A percentile compares a stretch with the other conserved stretches of the same genome.
Conservation (phyloP, 768 basidiomycete genomes). For the Amyloporia xantha region DNA sequence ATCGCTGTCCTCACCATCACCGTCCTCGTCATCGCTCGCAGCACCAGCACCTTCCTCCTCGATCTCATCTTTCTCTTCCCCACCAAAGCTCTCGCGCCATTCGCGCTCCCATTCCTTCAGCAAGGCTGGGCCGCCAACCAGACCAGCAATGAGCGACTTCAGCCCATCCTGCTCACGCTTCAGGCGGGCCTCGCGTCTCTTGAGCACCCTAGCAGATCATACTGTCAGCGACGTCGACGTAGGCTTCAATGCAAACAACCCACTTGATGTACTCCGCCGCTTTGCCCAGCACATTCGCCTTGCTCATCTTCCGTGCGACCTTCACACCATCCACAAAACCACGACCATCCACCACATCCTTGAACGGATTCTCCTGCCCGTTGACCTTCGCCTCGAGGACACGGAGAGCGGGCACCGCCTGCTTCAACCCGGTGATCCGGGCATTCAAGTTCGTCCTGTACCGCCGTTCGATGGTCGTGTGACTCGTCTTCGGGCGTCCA, state of each 20-base stretch:
- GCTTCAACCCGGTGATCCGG: constrained; percentile 72
- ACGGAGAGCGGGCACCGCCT: constrained; percentile 78
- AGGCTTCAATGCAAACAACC: too few species aligned
- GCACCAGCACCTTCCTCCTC: constrained; percentile 32
- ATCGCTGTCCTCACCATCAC: constrained; percentile 42
- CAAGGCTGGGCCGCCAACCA: constrained; percentile 69
- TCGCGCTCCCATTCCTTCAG: constrained; percentile 71
- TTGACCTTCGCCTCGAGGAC: constrained; percentile 54
- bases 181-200: constrained; percentile 67
- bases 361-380: constrained; percentile 24
- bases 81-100: constrained; percentile 70
- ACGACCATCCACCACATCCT: constrained; percentile 67
- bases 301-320: constrained; percentile 85
- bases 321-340: constrained; percentile 92
- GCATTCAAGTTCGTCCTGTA: constrained; percentile 88
- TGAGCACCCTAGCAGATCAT: constrained; percentile 51
- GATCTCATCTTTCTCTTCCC: constrained; percentile 62
- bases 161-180: constrained; percentile 72
- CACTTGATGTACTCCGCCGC: constrained; percentile 84
- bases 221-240: too few species aligned
- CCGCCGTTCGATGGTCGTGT: constrained; percentile 83
- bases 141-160: constrained; percentile 57
- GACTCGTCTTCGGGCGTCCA: constrained; percentile 73
- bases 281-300: constrained; percentile 85
- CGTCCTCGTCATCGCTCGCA: constrained; percentile 43